Base-by-base conservation (phyloP, 495 filamentous ascomycete genomes). In the Penicillium dipodomyicola region DNA sequence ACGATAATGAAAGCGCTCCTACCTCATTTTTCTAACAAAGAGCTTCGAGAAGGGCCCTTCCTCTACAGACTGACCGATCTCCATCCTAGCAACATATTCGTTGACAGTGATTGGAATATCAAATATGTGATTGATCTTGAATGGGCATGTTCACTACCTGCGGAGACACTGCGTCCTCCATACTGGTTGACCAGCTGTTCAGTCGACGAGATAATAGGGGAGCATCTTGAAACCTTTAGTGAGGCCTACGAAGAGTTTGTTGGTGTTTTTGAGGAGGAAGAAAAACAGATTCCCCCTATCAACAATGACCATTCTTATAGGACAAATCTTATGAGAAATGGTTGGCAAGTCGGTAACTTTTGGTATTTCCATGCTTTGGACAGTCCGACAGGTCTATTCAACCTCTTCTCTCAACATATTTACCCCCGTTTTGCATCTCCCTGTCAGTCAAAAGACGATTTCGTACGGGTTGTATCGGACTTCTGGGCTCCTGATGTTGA, bases 331-430 rank as follows among this genome's bases (percentile, higher is more conserved):
- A 67, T 71, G 55, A 58, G 57, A 29, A 56, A 50, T 22, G 19
- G 48, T 14, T 69, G 53, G 61, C 19, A 61, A 20, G 49, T 14
- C 6, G 62, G 60, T 4, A 63, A 22, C 22, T 67, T 67, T 20
- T 71, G 61, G 64, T 71, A 66, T 45, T 72, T 67, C 22, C 59
- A 63, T 5, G 62, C 67, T 5, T 45, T 70, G n/a, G 42, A 64
- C 19, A 66, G 60, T 22, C 60, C 59, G 8, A 70, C 58, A 22
- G 60, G 61, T 3, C 47, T 66, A 7, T 65, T 56, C 33, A 45
- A 61, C 35, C 35, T 39, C 6, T n/a, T 39, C 6, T 39, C 35
- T 11, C 11, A 60, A 15, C 62, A 67, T 54, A 63, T 69, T 14
- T 20, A 54, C 9, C 46, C 60, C 2, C 27, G 25, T 4, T 62